These are phyloP conservation scores for Chrysoporthe austroafricana DNA, from an alignment of 2,329 filamentous ascomycete species.

Conservation along the genomic window DNA sequence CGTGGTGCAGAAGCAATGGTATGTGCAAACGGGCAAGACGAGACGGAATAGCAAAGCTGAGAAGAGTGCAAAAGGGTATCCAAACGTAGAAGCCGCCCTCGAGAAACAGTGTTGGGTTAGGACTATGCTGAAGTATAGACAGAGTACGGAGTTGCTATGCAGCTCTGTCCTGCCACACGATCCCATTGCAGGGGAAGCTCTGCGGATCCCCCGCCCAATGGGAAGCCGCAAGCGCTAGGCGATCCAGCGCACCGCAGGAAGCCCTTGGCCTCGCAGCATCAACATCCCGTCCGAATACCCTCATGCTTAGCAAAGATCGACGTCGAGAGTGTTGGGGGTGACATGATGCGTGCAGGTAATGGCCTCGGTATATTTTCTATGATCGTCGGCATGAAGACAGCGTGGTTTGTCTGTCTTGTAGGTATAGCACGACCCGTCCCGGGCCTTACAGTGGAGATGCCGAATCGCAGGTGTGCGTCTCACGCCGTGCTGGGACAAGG, in stretches of 20 bases:
- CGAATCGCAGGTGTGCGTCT: background rate
- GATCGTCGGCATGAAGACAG: no score
- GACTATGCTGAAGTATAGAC: background rate
- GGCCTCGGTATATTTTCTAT: background rate
- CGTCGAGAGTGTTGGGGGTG: background rate
- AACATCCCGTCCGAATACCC: background rate
- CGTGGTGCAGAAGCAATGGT: background rate
- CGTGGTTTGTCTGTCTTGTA: background rate
- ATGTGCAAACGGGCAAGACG: background rate
- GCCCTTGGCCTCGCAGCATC: background rate
- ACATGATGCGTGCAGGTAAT: background rate
- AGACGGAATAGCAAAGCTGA: background rate
- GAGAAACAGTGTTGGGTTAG: background rate
- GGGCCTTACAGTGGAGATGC: background rate
- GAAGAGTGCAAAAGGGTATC: conserved; percentile 5
- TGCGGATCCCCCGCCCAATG: conserved; percentile 10
- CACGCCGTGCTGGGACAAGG: background rate
- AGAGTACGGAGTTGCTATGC: background rate
- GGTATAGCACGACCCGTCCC: background rate
- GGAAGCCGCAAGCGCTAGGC: background rate
- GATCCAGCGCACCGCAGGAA: background rate
- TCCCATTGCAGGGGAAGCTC: background rate
- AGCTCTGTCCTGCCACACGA: background rate
- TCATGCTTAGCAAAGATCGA: background rate
- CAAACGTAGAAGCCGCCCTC: background rate